Percentiles rank a stretch among this genome's conserved stretches.
Evolutionary conservation across 2,329 filamentous ascomycete species (phyloP).

Genomic region (Geosmithia morbida): DNA sequence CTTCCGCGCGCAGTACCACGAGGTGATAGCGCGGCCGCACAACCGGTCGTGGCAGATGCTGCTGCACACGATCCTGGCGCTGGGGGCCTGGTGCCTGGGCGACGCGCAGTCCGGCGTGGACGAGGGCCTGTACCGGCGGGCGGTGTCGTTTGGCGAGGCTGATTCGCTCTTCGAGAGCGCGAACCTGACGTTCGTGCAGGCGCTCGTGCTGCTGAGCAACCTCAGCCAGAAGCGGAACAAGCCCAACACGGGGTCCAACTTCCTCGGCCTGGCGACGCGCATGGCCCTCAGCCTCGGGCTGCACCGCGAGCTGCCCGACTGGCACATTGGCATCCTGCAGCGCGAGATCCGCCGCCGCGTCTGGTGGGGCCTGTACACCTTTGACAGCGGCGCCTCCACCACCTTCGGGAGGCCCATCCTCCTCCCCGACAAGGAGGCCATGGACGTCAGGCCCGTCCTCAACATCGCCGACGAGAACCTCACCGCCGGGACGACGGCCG

Average conservation of each 20-base stretch:
- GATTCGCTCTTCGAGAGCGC: conserved; percentile 16
- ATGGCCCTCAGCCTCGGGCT: conserved; percentile 31
- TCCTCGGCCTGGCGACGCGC: conserved; percentile 28
- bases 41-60: conserved; percentile 18
- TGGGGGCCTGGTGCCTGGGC: conserved; percentile 19
- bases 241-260: conserved; percentile 32
- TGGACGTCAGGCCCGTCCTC: conserved; percentile 13
- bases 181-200: conserved; percentile 15
- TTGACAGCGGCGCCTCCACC: conserved; percentile 29
- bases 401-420: conserved; percentile 22
- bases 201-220: conserved; percentile 17
- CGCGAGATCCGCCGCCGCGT: conserved; percentile 22
- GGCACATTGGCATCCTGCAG: conserved; percentile 15
- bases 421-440: conserved; percentile 12
- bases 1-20: conserved; percentile 22
- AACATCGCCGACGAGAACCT: conserved; percentile 14
- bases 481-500: conserved; percentile 8
- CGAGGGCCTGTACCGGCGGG: conserved; percentile 13
- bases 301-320: conserved; percentile 23
- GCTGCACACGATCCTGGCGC: conserved; percentile 20
- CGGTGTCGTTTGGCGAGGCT: conserved; percentile 11
- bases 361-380: conserved; percentile 28
- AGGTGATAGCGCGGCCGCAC: conserved; percentile 12
- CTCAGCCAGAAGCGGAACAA: conserved; percentile 31
- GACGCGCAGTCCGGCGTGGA: conserved; percentile 11